Evolutionary conservation across 1,139 yeast species (phyloP), one percentile per base, ranked within the genome.

Genomic region (Chernovozyma sophiae-reginae): DNA sequence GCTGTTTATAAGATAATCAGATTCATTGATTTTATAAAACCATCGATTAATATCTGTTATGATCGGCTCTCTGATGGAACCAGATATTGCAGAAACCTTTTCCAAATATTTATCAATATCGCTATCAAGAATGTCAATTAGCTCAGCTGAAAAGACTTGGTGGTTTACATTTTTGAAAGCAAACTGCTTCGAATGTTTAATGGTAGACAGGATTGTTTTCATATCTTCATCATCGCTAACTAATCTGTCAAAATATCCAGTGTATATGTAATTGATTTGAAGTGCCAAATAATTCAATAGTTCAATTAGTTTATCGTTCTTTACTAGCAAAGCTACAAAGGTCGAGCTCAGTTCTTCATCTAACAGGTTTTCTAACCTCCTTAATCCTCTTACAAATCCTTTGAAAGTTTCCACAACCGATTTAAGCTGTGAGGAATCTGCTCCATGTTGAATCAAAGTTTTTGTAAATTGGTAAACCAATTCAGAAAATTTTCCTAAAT

Each of bases 81-180:
- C 25, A 2, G 49, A 41, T 7, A 41, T 23, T 11, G 39, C 30
- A 2, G 45, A 30, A 3, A 54, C 35, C 6, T 35, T 33, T 12
- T 39, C 36, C 34, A 57, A 45, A 37, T 65, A 65, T n/a, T 39
- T 32, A 19, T 55, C 59, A 36, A 61, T 44, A 33, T 60, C 52
- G 3, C 41, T 40, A 32, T 62, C 67, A 47, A 62, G 59, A 25
- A 53, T 39, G 11, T 46, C 50, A 5, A 55, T 47, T n/a, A 58
- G 37, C 3, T 54, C 55, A 15, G 34, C 36, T 1, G 59, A 50
- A 42, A 55, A 61, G 22, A 54, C 38, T 15, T 35, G 25, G 17
- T 14, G n/a, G 18, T 4, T 14, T n/a, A 14, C 12, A 20, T 28
- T 14, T 13, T 16, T 16, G 19, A 16, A 12, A 4, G 19, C 16